Percentiles rank a stretch among this genome's conserved stretches.
Conservation (phyloP, 805 yeast genomes). For the Huiozyma naganishii region DNA sequence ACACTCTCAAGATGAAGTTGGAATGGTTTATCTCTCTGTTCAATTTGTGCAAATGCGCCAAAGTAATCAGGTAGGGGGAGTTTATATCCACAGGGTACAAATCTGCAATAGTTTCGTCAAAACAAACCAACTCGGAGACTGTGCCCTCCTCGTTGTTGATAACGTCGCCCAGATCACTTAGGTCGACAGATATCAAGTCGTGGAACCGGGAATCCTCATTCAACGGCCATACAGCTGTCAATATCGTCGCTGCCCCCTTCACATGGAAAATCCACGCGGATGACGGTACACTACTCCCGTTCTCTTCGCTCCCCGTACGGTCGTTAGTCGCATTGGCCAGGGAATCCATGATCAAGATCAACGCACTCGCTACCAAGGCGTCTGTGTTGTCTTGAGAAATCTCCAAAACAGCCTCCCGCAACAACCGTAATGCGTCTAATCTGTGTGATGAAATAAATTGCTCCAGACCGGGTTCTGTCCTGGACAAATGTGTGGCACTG, state of each 20-base stretch:
- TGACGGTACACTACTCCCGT: conserved; percentile 45
- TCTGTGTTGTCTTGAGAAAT: conserved; percentile 81
- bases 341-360: conserved; percentile 84
- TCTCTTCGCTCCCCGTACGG: not conserved
- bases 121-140: conserved; percentile 58
- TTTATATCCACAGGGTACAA: conserved; percentile 74
- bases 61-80: conserved; percentile 80
- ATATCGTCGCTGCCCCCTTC: conserved; percentile 90
- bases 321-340: conserved; percentile 73
- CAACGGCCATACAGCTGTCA: conserved; percentile 93
- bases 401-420: conserved; percentile 77
- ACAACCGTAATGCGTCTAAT: conserved; percentile 70
- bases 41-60: conserved; percentile 75
- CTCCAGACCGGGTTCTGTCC: conserved; percentile 66
- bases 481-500: conserved; percentile 81
- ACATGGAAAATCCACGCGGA: conserved; percentile 97
- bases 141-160: conserved; percentile 29
- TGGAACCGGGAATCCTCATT: conserved; percentile 56
- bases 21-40: conserved; percentile 74
- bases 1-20: conserved; percentile 76
- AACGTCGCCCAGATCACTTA: conserved; percentile 76
- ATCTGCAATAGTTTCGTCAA: conserved; percentile 76
- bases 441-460: conserved; percentile 78
- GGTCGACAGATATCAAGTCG: conserved; percentile 70
- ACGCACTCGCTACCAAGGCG: conserved; percentile 85